Evolutionary conservation across 1,284 basidiomycete genomes (phyloP), one percentile per base, ranked within the genome.

Genomic region (Ustilago bromivora): DNA sequence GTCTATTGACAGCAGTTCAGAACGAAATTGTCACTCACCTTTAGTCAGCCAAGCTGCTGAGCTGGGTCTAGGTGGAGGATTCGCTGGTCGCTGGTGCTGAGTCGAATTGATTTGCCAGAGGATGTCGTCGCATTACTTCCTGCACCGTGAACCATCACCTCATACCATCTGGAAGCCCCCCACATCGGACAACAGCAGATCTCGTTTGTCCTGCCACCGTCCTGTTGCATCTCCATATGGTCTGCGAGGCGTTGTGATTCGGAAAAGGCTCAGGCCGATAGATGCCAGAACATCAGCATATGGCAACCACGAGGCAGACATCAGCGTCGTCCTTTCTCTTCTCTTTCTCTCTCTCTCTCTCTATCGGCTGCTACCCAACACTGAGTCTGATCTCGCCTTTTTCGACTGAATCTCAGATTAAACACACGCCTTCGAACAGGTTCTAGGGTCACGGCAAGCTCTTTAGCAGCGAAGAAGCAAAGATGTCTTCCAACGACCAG

Each of bases 401-500:
- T 19, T 9, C 6, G 7, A 19, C 11, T 46, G 43, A 46, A 46
- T 46, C 13, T 6, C 40, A 46, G 19, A 23, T 19, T 46, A 17
- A 19, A 19, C 6, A 19, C 7, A 46, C n/a, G n/a, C 7, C 40
- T 41, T 17, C 11, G 17, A 17, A 15, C 6, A 12, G 3, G 5
- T 15, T 19, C 28, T 31, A 32, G 28, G 13, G 28, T 51, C 28
- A 31, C 31, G 49, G 11, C 13, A 31, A 32, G 43, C 43, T 19
- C n/a, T 19, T 6, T 17, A 41, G 12, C 40, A 15, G 40, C 2
- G 8, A 49, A 49, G n/a, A 9, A 31, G 28, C n/a, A 49, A 28
- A 28, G 49, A 66, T 71, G 69, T 61, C 63, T 34, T 53, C 53
- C 51, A 71, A 66, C 36, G 69, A 61, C 34, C 61, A 60, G 13